Evolutionary conservation across 495 filamentous ascomycete genomes (phyloP).

Genomic region (Talaromyces thailandensis): DNA sequence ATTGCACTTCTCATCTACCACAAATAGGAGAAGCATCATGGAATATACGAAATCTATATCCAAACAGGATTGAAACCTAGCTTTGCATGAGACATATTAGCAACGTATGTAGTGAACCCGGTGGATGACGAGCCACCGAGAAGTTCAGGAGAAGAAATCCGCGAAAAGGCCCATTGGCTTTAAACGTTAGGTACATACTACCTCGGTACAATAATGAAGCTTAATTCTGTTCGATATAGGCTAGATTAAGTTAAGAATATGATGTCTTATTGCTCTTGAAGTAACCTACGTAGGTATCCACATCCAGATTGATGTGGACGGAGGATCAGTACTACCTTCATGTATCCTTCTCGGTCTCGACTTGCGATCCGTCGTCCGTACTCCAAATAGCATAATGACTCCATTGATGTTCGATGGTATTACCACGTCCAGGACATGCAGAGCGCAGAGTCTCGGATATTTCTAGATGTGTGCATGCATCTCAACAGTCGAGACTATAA

Average conservation of each 20-base stretch:
- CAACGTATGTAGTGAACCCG: background rate
- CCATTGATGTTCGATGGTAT: too few relatives aligned
- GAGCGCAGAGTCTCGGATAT: background rate
- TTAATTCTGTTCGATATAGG: background rate
- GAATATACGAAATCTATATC: background rate
- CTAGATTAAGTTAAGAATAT: background rate
- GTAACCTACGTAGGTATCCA: background rate
- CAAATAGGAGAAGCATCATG: background rate
- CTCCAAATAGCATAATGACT: background rate
- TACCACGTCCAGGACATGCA: background rate
- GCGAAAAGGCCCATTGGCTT: background rate
- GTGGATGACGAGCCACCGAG: background rate
- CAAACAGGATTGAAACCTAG: background rate
- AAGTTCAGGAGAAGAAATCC: background rate
- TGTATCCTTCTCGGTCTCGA: background rate
- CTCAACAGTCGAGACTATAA: background rate
- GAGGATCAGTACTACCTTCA: background rate
- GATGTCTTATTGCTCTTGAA: background rate
- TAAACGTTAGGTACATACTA: background rate
- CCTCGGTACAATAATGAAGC: background rate
- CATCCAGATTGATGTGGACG: background rate
- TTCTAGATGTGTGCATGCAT: background rate
- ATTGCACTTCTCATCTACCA: background rate
- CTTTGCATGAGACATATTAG: background rate
- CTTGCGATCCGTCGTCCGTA: background rate